Evolutionary conservation across 2,329 filamentous ascomycete species (phyloP), one percentile per base, ranked within the genome.

Genomic region (Fusarium multiceps): DNA sequence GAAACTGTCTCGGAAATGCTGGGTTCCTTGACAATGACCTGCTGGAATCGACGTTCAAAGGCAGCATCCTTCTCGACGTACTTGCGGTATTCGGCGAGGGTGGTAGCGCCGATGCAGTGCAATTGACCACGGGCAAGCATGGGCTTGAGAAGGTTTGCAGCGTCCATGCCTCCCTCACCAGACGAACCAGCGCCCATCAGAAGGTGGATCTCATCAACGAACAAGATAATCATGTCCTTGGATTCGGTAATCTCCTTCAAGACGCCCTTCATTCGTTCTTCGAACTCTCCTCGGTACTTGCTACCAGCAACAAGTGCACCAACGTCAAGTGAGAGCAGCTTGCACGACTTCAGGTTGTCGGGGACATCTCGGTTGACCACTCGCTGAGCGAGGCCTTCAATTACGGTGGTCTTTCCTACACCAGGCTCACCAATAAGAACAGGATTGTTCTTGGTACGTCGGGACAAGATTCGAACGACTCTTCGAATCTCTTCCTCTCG

Each of bases 11-110:
- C 96, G 2, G 89, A 81, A 50, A 98, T 90, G 8, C 89, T 87
- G 4, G 96, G 96, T 79, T 99, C 96, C 83, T 98, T 98, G 79
- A 98, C 95, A 46, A 99, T 82, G 41, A 99, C 96, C 81, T 99
- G 96, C 80, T 99, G 96, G 87, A 99, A 99, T 80, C 96, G 93
- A 81, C 96, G 93, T 82, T 99, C 96, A 79, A 99, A 99, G 48
- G 96, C 96, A 47, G 93, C 92, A 76, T 99, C 96, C 82, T 99
- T 99, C 81, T 99, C 96, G 69, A 99, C 97, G 82, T 99, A 98
- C 81, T 99, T 99, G 77, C 96, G 90, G 82, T 99, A 99, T 80
- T 99, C 96, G 66, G 90, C 89, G 62, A 99, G 87, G 3, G 96
- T 99, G 3, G 96, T 99, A 8, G 96, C 96, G 80, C 96, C 96